Conservation (phyloP, 768 basidiomycete genomes). For the Termitomyces titanicus region DNA sequence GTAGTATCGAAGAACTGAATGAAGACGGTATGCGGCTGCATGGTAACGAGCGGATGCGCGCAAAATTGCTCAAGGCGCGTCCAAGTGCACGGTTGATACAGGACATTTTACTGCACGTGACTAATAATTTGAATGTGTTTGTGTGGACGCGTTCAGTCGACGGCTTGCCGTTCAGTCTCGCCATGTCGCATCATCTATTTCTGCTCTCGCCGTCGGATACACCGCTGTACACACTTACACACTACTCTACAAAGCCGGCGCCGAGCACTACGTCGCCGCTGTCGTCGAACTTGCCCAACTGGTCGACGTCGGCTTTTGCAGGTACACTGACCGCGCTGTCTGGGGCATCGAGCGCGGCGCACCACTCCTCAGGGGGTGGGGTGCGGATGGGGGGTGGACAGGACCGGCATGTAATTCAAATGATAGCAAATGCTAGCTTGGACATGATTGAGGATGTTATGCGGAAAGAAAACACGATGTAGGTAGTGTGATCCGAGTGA, state of each 20-base stretch:
- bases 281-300: slow-evolving; percentile 80
- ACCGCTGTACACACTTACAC: slow-evolving; percentile 79
- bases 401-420: slow-evolving; percentile 94
- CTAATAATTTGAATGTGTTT: slow-evolving; percentile 5
- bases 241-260: slow-evolving; percentile 74
- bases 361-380: slow-evolving; percentile 61
- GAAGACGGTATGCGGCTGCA: slow-evolving; percentile 4
- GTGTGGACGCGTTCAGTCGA: slow-evolving; percentile 1
- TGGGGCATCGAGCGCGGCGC: slow-evolving; percentile 74
- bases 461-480: slow-evolving; percentile 79
- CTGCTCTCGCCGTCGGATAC: slow-evolving; percentile 84
- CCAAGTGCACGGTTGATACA: slow-evolving; percentile 8
- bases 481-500: slow-evolving; percentile 26
- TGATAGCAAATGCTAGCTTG: slow-evolving; percentile 96
- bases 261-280: slow-evolving; percentile 60
- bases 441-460: slow-evolving; percentile 94
- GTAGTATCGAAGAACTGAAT: background rate
- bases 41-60: slow-evolving; percentile 1
- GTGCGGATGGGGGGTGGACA: slow-evolving; percentile 76
- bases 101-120: slow-evolving; percentile 14
- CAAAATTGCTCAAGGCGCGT: background rate
- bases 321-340: slow-evolving; percentile 85
- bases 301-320: slow-evolving; percentile 90
- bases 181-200: slow-evolving; percentile 87
- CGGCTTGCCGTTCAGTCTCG: background rate